Evolutionary conservation across 352 stramenopile genomes (phyloP), one percentile per base, ranked within the genome.

Genomic region (Globisporangium spiculum): DNA sequence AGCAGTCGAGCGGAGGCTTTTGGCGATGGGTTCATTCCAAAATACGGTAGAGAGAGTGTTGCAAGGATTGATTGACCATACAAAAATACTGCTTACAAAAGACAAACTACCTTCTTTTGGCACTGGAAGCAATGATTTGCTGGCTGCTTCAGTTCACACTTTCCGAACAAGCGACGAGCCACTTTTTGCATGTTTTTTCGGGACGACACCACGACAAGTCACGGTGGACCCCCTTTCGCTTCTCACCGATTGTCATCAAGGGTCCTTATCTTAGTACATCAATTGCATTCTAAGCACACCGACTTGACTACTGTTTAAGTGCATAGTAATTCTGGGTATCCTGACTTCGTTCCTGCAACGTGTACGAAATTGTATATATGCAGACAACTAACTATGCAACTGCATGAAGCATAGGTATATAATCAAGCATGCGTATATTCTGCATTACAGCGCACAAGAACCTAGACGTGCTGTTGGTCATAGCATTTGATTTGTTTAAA

Each of bases 151-250:
- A 60, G 30, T 8, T 27, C 44, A 50, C 41, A 50, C 12, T 10
- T 50, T 50, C 7, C 18, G 55, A 27, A 8, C 55, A 61, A 34
- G 55, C 20, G 55, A 61, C 55, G 55, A 61, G 27, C 55, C 55
- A 46, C 12, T 20, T 48, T 46, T 9, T 60, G 55, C 27, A 20
- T 10, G 44, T 46, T 61, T 61, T 61, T 61, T 46, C 9, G 32
- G 18, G 4, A 61, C 55, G 55, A 61, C 55, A 46, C 10, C 27
- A 65, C 60, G 22, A 65, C 44, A 54, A 24, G 60, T 65, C 60
- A 65, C 32, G 60, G 60, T 46, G 59, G 59, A 64, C 59, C 38
- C 58, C 59, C 38, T 34, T 22, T 55, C 38, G 18, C 58, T n/a
- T 50, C 38, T 48, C 24, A 58, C 4, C 16, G 18, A 38, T 59